Conservation (phyloP, 495 filamentous ascomycete species). For the Recurvomyces mirabilis region DNA sequence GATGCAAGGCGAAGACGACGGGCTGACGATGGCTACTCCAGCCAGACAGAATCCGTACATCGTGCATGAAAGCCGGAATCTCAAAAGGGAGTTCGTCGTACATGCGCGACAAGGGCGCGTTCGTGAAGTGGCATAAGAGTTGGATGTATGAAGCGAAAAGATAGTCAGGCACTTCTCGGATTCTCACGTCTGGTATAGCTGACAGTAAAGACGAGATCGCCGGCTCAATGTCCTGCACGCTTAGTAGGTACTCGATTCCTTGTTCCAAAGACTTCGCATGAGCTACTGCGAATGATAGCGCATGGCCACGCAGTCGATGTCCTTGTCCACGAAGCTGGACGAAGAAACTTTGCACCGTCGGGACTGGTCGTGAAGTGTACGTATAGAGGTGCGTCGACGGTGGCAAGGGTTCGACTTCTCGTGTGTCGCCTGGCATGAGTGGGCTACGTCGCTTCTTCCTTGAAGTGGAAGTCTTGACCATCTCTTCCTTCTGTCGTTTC, state of each 20-base stretch:
- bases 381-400: slow-evolving; percentile 46
- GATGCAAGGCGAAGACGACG: slow-evolving; percentile 36
- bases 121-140: slow-evolving; percentile 34
- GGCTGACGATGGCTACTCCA: slow-evolving; percentile 22
- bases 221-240: not conserved
- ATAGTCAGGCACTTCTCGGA: slow-evolving; percentile 25
- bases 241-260: slow-evolving; percentile 35
- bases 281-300: slow-evolving; percentile 40
- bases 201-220: not conserved
- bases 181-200: not conserved
- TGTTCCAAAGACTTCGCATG: slow-evolving; percentile 32
- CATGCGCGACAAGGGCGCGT: slow-evolving; percentile 3
- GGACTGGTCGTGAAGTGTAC: slow-evolving; percentile 46
- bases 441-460: slow-evolving; percentile 21
- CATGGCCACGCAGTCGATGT: slow-evolving; percentile 34
- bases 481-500: slow-evolving; percentile 19
- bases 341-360: slow-evolving; percentile 43
- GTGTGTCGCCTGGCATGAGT: slow-evolving; percentile 49
- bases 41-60: not conserved
- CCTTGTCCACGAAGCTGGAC: slow-evolving; percentile 41
- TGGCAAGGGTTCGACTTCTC: slow-evolving; percentile 46
- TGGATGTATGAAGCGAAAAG: slow-evolving; percentile 41
- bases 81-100: not conserved
- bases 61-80: not conserved
- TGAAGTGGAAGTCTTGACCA: not conserved